Percentiles rank a stretch among this genome's conserved stretches.
Evolutionary conservation across 1,139 yeast species (phyloP).

Genomic region (Blastobotrys malaysiensis): DNA sequence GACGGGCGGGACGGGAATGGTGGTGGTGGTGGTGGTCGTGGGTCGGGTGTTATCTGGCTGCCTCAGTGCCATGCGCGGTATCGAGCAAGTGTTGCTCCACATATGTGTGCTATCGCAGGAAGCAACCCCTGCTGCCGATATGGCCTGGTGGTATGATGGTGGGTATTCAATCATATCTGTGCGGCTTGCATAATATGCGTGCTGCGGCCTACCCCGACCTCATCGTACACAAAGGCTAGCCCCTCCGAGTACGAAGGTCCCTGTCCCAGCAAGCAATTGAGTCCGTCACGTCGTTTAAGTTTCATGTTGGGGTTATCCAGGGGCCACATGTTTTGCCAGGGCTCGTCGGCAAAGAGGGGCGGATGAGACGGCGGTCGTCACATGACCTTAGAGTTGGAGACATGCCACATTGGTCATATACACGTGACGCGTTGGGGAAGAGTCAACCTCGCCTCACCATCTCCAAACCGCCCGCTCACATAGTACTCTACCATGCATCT

Average conservation of each 20-base stretch:
- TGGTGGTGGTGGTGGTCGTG: too few species aligned
- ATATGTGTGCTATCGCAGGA: neutral
- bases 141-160: neutral
- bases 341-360: neutral
- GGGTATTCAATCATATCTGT: neutral
- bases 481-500: neutral
- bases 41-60: too few species aligned
- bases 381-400: neutral
- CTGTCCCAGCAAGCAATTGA: neutral
- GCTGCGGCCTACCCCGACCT: slow-evolving; percentile 1
- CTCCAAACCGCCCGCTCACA: too few species aligned
- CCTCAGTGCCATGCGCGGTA: neutral
- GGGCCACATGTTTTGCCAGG: too few species aligned
- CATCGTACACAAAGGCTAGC: neutral
- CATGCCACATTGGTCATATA: neutral
- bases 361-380: neutral
- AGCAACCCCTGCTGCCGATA: neutral
- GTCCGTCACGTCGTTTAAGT: neutral
- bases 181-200: neutral
- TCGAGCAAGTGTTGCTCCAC: neutral
- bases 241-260: neutral
- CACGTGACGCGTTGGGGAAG: neutral
- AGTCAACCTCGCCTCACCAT: neutral
- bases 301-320: neutral
- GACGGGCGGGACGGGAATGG: neutral